Conservation (phyloP, 495 filamentous ascomycete genomes). For the Glarea lozoyensis region DNA sequence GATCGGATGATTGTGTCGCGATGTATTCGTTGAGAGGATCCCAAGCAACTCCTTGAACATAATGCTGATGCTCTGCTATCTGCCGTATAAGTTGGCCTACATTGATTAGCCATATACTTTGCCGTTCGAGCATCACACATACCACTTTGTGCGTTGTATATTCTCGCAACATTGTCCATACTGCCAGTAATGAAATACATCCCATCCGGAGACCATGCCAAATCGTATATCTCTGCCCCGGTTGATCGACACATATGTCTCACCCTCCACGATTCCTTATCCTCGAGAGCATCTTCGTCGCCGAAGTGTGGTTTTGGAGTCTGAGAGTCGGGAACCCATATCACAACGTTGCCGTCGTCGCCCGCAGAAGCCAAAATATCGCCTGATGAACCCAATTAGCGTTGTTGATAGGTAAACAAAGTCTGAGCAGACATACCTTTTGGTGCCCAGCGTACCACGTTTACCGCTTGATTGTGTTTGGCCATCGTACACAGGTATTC, state of each 20-base stretch:
- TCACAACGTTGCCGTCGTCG: conserved; percentile 91
- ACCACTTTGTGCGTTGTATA: conserved; percentile 95
- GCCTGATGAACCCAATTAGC: conserved; percentile 44
- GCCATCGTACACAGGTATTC: conserved; percentile 83
- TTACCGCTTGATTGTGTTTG: conserved; percentile 95
- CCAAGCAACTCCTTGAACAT: conserved; percentile 98
- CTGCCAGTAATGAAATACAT: conserved; percentile 96
- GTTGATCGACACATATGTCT: conserved; percentile 95
- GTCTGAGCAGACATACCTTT: conserved; percentile 49
- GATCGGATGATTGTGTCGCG: conserved; percentile 95
- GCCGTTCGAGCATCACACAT: conserved; percentile 20
- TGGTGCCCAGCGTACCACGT: conserved; percentile 93
- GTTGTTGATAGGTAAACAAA: not conserved
- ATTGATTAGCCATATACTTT: conserved; percentile 12
- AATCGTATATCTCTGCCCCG: conserved; percentile 91
- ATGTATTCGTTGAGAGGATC: conserved; percentile 97
- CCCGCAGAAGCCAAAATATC: conserved; percentile 91
- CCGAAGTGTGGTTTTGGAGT: conserved; percentile 57
- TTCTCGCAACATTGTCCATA: conserved; percentile 97
- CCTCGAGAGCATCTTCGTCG: conserved; percentile 75
- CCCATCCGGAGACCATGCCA: conserved; percentile 97
- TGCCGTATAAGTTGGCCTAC: conserved; percentile 84
- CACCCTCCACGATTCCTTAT: conserved; percentile 93
- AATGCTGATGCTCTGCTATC: conserved; percentile 98
- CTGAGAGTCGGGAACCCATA: conserved; percentile 84